A percentile compares a stretch with the other conserved stretches of the same genome.
Conservation (phyloP, 305 asterid genomes). For the Fraxinus velutina region DNA sequence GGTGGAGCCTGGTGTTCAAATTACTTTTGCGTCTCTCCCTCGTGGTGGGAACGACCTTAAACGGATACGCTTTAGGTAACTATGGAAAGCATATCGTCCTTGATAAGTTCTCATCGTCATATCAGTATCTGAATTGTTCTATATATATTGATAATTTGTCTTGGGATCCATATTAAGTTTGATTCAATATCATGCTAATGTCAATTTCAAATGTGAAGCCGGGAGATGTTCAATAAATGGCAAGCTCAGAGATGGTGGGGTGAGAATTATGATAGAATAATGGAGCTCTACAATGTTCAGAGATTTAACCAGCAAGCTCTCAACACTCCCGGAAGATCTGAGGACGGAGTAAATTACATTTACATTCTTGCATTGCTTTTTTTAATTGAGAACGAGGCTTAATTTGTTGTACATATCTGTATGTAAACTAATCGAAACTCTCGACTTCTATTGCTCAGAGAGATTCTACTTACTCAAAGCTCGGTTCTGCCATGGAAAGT, state of each 20-base stretch:
- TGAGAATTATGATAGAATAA: constrained; percentile 85
- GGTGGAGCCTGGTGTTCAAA: constrained; percentile 97
- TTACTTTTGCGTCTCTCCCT: constrained; percentile 83
- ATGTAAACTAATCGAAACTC: background rate
- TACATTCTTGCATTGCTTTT: background rate
- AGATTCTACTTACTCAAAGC: constrained; percentile 80
- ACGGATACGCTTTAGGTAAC: constrained; percentile 92
- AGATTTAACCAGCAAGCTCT: constrained; percentile 84
- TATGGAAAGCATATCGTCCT: background rate
- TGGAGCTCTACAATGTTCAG: constrained; percentile 96
- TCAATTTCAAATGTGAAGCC: constrained; percentile 46
- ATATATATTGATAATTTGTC: background rate
- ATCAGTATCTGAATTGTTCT: background rate
- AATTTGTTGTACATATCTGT: background rate
- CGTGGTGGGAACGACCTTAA: constrained; percentile 91
- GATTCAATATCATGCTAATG: constrained; percentile 17
- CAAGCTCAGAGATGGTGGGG: constrained; percentile 99
- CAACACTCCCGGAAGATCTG: constrained; percentile 86
- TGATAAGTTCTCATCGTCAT: background rate
- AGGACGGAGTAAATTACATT: constrained; percentile 67
- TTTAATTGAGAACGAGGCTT: background rate
- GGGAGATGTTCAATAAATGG: constrained; percentile 96
- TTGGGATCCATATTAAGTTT: background rate
- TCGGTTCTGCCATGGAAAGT: constrained; percentile 74
- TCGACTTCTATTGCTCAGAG: constrained; percentile 48